Evolutionary conservation across 805 yeast species (phyloP).

Genomic region (Wickerhamiella spandovensis): DNA sequence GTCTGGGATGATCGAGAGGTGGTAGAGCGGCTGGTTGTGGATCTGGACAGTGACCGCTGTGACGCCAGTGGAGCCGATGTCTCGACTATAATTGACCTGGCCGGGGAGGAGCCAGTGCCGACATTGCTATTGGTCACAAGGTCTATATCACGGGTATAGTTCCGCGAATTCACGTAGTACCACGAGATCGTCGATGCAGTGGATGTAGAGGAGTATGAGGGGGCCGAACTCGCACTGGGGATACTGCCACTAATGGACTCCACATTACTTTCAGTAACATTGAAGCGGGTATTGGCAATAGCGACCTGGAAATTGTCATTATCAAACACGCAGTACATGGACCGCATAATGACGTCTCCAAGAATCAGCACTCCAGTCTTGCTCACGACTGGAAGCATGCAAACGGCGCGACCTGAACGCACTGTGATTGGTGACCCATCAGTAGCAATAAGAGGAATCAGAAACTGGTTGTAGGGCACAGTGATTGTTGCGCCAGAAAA

Average conservation of each 20-base stretch:
- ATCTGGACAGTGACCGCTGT: background rate
- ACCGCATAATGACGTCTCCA: slow-evolving; percentile 55
- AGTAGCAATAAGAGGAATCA: background rate
- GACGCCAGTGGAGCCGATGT: background rate
- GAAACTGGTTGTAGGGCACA: slow-evolving; percentile 7
- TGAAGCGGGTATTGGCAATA: slow-evolving; percentile 35
- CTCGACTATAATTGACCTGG: background rate
- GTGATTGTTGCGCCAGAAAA: slow-evolving; percentile 10
- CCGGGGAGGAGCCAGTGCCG: background rate
- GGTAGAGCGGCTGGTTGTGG: background rate
- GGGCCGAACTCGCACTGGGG: slow-evolving; percentile 19
- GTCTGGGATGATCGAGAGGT: too few relatives aligned
- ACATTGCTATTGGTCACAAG: background rate
- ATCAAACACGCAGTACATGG: slow-evolving; percentile 56
- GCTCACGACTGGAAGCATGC: slow-evolving; percentile 20
- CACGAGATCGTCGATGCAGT: background rate
- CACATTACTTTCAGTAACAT: slow-evolving; percentile 16
- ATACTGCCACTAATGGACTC: slow-evolving; percentile 6
- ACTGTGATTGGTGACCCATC: slow-evolving; percentile 27
- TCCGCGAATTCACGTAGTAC: background rate
- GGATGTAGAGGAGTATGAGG: slow-evolving; percentile 13
- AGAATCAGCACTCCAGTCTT: slow-evolving; percentile 27
- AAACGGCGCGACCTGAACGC: slow-evolving; percentile 10
- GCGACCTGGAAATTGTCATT: slow-evolving; percentile 44
- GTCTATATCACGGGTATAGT: background rate